Conservation (phyloP, 2,329 filamentous ascomycete genomes). For the Colletotrichum tropicale region DNA sequence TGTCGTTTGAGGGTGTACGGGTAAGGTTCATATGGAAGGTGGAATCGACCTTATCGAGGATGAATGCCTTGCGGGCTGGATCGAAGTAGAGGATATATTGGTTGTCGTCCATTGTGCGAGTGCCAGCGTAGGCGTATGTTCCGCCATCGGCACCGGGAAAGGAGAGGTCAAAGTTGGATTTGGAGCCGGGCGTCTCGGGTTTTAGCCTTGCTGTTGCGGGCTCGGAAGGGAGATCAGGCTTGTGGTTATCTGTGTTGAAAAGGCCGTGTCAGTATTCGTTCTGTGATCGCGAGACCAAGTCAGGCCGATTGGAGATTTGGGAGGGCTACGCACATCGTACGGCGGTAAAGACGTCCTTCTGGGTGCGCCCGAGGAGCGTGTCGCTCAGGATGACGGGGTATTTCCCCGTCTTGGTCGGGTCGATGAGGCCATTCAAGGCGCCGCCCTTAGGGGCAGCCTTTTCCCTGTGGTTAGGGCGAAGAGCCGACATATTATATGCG, state of each 20-base stretch:
- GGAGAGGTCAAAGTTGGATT: constrained; percentile 59
- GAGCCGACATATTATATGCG: constrained; percentile 18
- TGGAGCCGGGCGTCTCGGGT: constrained; percentile 51
- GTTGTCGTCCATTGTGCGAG: constrained; percentile 57
- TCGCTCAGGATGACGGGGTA: constrained; percentile 70
- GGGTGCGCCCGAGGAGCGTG: constrained; percentile 58
- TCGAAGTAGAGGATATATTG: constrained; percentile 79
- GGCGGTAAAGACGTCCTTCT: constrained; percentile 64
- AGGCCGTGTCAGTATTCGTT: neutral
- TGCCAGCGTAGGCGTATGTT: constrained; percentile 66
- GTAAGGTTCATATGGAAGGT: constrained; percentile 87
- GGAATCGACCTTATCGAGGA: constrained; percentile 82
- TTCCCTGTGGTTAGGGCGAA: constrained; percentile 22
- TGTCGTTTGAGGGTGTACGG: constrained; percentile 68
- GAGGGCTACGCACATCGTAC: constrained; percentile 56
- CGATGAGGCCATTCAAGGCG: constrained; percentile 45
- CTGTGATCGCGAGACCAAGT: neutral
- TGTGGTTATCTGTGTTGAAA: constrained; percentile 62
- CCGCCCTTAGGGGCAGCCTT: constrained; percentile 17
- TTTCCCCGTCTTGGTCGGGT: constrained; percentile 64
- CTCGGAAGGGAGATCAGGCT: constrained; percentile 55
- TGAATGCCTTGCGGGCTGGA: constrained; percentile 73
- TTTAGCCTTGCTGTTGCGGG: constrained; percentile 56
- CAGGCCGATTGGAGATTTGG: neutral
- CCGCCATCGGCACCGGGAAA: constrained; percentile 56